Evolutionary conservation across 2,329 filamentous ascomycete species (phyloP), one percentile per base, ranked within the genome.

Genomic region (Phyllosticta ampelicida): DNA sequence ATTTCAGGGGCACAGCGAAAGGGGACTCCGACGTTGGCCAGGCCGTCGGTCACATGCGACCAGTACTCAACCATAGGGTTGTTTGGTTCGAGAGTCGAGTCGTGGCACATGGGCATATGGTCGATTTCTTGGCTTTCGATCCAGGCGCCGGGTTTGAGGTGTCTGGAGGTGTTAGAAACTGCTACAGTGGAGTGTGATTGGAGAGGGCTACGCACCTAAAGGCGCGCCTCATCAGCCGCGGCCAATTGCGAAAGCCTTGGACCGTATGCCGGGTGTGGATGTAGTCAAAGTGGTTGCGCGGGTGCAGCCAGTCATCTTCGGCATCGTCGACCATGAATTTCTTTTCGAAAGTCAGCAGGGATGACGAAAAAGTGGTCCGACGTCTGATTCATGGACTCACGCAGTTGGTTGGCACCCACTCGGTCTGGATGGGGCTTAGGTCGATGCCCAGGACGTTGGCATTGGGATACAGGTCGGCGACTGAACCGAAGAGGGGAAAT

Each of bases 241-340:
- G 69, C 65, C 80, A 81, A 63, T 84, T 73, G 11, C 73, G 69
- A 30, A 86, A 74, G 26, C 76, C 74, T 28, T 75, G 75, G 63
- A 74, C 63, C 73, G 79, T 73, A 74, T 77, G 61, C 2, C 83
- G 75, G n/a, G 78, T 77, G 65, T 85, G 82, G 30, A 85, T 77
- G 60, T 82, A 83, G 65, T 85, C 81, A 57, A 83, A 85, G 55
- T 78, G 74, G 60, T 81, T 76, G 30, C 23, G 58, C 3, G 78
- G 77, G 61, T 81, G 76, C 16, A 82, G 66, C 81, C 81, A 85
- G 4, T 75, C 73, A 58, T 75, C 75, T 66, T 84, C 81, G 23
- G 79, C 74, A 61, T 84, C 81, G 60, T 84, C 81, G 10, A 84
- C 74, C 65, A 80, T 71, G 62, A 82, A 83, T 57, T 60, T 60